Base-by-base conservation (phyloP, 352 stramenopile species). In the Globisporangium okanoganense region DNA sequence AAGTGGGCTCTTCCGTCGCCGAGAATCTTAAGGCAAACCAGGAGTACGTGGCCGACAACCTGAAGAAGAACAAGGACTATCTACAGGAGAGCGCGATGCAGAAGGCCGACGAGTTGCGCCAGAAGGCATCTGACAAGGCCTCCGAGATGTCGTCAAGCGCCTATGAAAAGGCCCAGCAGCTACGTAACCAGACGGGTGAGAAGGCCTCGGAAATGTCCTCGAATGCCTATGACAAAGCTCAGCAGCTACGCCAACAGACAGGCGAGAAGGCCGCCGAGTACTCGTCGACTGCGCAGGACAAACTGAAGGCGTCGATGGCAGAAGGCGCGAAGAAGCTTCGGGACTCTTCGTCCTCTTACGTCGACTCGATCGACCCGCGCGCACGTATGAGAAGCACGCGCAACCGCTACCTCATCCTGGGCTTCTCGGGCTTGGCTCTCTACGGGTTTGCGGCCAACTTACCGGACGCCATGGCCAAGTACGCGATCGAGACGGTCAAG, bases 371-470 rank as follows among this genome's bases (percentile, higher is more conserved):
- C 41, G 78, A 94, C 36, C 76, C 83, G 24, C 73, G 79, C 4
- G 64, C 60, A 2, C 64, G 66, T 3, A 73, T 69, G 9, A 67
- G 75, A 0, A 63, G 61, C 31, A 73, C 75, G 57, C 72, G 81
- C 52, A 92, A 93, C 59, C 82, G 80, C 2, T 56, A 80, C 45
- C 49, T 94, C 16, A 36, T 77, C 33, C 33, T 92, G 20, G 85
- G 83, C 14, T 83, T 87, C 52, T 70, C 82, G 12, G 85, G 70
- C 2, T 22, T 94, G 12, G 85, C 86, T 52, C 31, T 94, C 29
- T 94, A 93, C 47, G 85, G 85, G 1, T 89, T 94, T 59, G 85
- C 81, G 13, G 80, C 81, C 18, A 58, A 73, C 13, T 53, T 79
- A 58, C 85, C 85, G 35, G 63, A 79, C 45, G 85, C 85, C 20